Conservation (phyloP, 306 rosid species). For the Vicia sativa region DNA sequence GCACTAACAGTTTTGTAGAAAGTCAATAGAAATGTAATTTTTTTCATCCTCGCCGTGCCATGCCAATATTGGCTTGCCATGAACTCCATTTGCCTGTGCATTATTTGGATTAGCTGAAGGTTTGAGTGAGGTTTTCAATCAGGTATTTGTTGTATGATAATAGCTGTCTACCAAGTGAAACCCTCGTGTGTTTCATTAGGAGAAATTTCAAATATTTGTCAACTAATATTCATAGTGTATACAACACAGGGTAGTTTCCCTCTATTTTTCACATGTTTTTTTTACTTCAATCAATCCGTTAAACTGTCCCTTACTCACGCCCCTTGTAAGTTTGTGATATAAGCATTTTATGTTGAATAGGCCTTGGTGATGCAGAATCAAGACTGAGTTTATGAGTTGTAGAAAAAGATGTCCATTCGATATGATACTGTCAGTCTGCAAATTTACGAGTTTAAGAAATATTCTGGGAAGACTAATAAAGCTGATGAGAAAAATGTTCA, state of each 20-base stretch:
- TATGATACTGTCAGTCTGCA: neutral
- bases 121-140: slow-evolving; percentile 41
- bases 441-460: neutral
- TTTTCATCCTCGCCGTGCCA: slow-evolving; percentile 32
- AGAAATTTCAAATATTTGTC: slow-evolving; percentile 34
- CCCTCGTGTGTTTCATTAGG: slow-evolving; percentile 30
- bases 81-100: slow-evolving; percentile 43
- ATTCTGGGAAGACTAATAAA: neutral
- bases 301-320: neutral
- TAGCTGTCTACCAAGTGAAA: slow-evolving; percentile 38
- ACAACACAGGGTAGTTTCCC: slow-evolving; percentile 4
- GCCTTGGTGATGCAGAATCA: neutral
- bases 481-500: neutral
- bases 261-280: neutral
- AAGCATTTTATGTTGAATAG: slow-evolving; percentile 27
- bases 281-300: neutral
- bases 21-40: slow-evolving; percentile 47
- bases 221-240: slow-evolving; percentile 30
- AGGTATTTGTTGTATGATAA: slow-evolving; percentile 52
- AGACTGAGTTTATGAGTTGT: neutral
- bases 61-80: slow-evolving; percentile 37
- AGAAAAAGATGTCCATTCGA: neutral
- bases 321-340: neutral
- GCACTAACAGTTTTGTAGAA: slow-evolving; percentile 50
- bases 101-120: slow-evolving; percentile 43